Evolutionary conservation across 345 rosid genomes (phyloP), one percentile per base, ranked within the genome.

Genomic region (Carallia brachiata): DNA sequence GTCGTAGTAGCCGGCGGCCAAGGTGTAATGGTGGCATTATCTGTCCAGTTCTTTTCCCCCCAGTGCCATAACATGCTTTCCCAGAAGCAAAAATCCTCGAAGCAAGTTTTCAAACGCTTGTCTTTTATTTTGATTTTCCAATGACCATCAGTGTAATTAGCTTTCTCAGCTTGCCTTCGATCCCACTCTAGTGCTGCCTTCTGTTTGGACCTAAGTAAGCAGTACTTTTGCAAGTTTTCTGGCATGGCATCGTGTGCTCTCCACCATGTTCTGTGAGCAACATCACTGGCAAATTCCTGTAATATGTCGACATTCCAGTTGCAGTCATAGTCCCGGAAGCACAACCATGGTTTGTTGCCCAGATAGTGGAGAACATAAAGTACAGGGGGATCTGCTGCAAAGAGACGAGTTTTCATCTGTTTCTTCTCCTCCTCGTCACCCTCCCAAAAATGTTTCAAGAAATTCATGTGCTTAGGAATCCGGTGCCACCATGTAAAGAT

Each of bases 401-500:
- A 93, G 48, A 93, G 88, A 2, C 58, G 82, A 28, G 75, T 84
- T 77, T 93, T 93, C 88, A 68, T 74, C 63, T 74, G 84, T 68
- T 89, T 93, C 73, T 80, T 89, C 84, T 87, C 98, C 44, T 82
- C 81, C 75, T 84, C 83, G 17, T 93, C 97, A 0, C 98, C 98
- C 78, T 90, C 98, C 98, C 97, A 90, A 70, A 84, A 93, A 63
- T 93, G 98, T 79, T 93, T 93, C 87, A 93, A 78, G 83, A 90
- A 90, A 80, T 93, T 93, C 97, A 93, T 89, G 78, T 81, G 96
- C 63, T 82, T 89, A 0, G 97, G 98, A 55, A 93, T 90, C 67
- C 96, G 86, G 83, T 93, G 98, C 98, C 98, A 93, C 97, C 96
- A 93, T n/a, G 96, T 93, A 83, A 90, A 90, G 88, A 73, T 90